phyloP scores from a whole-genome alignment of 257 asterid species.

The Hygrophila difformis region DNA sequence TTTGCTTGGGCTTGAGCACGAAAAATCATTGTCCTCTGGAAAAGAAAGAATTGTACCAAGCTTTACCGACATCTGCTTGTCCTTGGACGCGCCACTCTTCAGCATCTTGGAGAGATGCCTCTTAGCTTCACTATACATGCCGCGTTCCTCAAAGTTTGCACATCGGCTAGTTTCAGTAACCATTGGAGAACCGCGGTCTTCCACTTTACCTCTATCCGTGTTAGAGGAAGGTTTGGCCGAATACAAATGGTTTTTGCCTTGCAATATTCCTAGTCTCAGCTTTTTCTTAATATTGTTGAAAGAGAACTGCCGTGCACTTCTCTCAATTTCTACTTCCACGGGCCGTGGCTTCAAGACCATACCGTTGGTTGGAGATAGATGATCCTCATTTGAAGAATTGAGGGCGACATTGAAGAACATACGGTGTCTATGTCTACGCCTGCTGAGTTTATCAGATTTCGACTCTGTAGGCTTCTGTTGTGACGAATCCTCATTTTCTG shows the following conservation, averaged over 20 bases:
- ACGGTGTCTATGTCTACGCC: conserved; percentile 27
- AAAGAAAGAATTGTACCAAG: conserved; percentile 75
- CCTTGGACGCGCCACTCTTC: conserved; percentile 31
- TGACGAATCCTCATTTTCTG: conserved; percentile 18
- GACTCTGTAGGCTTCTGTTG: conserved; percentile 20
- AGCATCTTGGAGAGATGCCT: conserved; percentile 82
- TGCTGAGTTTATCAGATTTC: conserved; percentile 27
- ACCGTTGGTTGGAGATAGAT: conserved; percentile 45
- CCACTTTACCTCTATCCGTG: conserved; percentile 37
- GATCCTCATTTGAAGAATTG: conserved; percentile 57
- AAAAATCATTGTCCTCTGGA: conserved; percentile 51
- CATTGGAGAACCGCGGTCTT: conserved; percentile 21
- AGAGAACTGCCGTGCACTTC: conserved; percentile 62
- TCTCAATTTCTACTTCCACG: conserved; percentile 31
- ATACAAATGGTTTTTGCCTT: conserved; percentile 76
- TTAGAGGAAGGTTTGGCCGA: conserved; percentile 47
- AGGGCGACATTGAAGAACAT: conserved; percentile 56
- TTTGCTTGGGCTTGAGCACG: conserved; percentile 54
- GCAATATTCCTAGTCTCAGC: conserved; percentile 78
- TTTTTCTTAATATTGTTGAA: conserved; percentile 75
- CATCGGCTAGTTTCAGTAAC: conserved; percentile 22
- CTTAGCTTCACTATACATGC: conserved; percentile 74
- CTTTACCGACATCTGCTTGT: conserved; percentile 40
- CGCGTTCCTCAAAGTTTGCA: conserved; percentile 38
- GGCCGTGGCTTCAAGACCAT: conserved; percentile 72